phyloP scores from a whole-genome alignment of 768 basidiomycete genomes.

The Podaxis sp. region DNA sequence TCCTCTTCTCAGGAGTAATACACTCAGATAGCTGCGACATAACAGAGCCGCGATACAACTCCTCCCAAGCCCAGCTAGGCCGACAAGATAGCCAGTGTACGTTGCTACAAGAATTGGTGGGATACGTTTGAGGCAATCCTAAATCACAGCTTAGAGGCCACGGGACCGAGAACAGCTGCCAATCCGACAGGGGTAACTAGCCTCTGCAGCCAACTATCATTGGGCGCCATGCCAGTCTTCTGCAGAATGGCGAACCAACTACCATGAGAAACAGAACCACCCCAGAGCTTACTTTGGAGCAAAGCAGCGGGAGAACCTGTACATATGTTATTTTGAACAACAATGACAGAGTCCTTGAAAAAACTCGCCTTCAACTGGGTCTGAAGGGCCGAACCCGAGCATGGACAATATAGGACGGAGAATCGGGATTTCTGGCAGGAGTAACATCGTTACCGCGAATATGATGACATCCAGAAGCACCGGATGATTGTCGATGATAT shows the following conservation, averaged over 20 bases:
- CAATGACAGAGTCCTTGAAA: background rate
- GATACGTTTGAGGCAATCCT: too few relatives aligned
- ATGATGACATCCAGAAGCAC: slow-evolving; percentile 26
- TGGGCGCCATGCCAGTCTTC: slow-evolving; percentile 22
- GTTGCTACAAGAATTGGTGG: too few relatives aligned
- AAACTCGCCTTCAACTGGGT: slow-evolving; percentile 31
- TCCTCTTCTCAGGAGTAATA: too few relatives aligned
- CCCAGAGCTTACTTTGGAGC: slow-evolving; percentile 34
- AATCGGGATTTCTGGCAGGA: slow-evolving; percentile 30
- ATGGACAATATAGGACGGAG: slow-evolving; percentile 29
- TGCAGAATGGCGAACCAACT: too few relatives aligned
- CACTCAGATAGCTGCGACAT: too few relatives aligned
- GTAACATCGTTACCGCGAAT: slow-evolving; percentile 19
- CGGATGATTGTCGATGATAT: slow-evolving; percentile 37
- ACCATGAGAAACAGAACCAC: slow-evolving; percentile 21
- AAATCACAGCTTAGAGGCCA: too few relatives aligned
- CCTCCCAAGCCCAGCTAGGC: too few relatives aligned
- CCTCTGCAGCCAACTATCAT: too few relatives aligned
- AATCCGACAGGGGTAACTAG: too few relatives aligned
- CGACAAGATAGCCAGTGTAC: too few relatives aligned
- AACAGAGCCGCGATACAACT: too few relatives aligned
- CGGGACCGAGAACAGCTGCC: too few relatives aligned
- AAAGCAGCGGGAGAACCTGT: slow-evolving; percentile 34
- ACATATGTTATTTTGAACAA: background rate
- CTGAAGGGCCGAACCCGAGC: slow-evolving; percentile 34